Evolutionary conservation across 306 rosid genomes (phyloP), one percentile per base, ranked within the genome.

Genomic region (Ormosia emarginata): DNA sequence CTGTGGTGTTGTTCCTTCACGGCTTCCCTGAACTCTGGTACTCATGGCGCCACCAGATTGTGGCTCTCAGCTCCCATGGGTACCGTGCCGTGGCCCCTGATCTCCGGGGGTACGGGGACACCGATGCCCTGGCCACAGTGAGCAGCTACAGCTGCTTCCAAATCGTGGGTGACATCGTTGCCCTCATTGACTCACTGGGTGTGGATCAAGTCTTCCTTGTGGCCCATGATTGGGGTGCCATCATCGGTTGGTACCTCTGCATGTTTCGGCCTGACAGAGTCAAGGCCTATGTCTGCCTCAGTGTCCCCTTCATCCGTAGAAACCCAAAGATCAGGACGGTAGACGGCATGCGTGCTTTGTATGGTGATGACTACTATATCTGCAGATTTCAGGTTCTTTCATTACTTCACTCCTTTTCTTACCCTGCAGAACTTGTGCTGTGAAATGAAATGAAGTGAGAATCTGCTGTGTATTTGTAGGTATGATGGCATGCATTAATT

Each of bases 21-120:
- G 83, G 78, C 32, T 80, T 70, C 83, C 83, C 83, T 14, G 78
- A 80, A 56, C 52, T 80, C 12, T 80, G 83, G 83, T 79, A 79
- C 71, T 58, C 71, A 0, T 79, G 71, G 78, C 64, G 72, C 8
- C 78, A 58, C 64, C 83, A 80, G 64, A 70, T 80, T 80, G 41
- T 57, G 0, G 62, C 63, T 44, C 68, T 80, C 0, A 46, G 78
- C 71, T 33, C 71, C 43, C 69, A 33, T 4, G 83, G 83, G 2
- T 80, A 70, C 64, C 83, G 36, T 47, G 77, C 71, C 0, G 44
- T 79, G 15, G 78, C 83, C 2, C 78, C 83, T 3, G 71, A 79
- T 29, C 78, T 80, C 0, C 56, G 83, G 0, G 83, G 83, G 32
- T 80, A 39, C n/a, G 72, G 78, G 2, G 78, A 80, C 62, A 70